Evolutionary conservation across 805 yeast species (phyloP).

Genomic region (Huiozyma naganishii): DNA sequence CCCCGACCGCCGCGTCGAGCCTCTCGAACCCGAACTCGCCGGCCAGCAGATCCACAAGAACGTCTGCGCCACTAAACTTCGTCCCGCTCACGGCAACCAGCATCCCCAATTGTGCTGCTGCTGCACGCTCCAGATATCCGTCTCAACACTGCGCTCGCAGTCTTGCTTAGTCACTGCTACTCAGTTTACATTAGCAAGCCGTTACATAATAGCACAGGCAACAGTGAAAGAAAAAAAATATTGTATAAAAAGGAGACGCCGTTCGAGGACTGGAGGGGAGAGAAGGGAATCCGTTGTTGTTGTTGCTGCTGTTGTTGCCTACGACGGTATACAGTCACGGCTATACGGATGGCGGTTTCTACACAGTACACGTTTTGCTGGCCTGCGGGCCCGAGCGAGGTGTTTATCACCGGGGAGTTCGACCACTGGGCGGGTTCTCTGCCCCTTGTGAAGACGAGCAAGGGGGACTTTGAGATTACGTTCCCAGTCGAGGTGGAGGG

Average conservation of each 20-base stretch:
- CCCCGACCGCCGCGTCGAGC: conserved; percentile 6
- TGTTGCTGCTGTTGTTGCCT: too few species aligned
- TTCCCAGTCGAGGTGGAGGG: conserved; percentile 38
- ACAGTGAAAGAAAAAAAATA: too few species aligned
- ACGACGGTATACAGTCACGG: background rate
- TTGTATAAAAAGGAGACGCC: too few species aligned
- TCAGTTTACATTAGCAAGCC: too few species aligned
- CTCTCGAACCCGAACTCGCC: conserved; percentile 10
- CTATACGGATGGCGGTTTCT: background rate
- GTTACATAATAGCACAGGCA: too few species aligned
- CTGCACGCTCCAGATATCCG: too few species aligned
- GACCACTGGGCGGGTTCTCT: conserved; percentile 56
- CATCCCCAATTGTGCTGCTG: conserved; percentile 12
- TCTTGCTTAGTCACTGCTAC: too few species aligned
- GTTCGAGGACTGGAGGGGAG: too few species aligned
- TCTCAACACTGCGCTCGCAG: too few species aligned
- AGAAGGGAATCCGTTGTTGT: too few species aligned
- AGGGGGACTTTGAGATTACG: conserved; percentile 43
- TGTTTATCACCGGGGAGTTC: conserved; percentile 59
- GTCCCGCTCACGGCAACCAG: conserved; percentile 23
- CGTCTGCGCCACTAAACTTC: conserved; percentile 16
- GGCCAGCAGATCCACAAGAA: conserved; percentile 10
- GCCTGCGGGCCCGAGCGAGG: conserved; percentile 45
- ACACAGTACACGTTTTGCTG: conserved; percentile 22
- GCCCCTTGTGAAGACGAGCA: conserved; percentile 43